These are phyloP conservation scores for Kodamaea ohmeri DNA, from an alignment of 1,139 yeast species.

Conservation along the genomic window DNA sequence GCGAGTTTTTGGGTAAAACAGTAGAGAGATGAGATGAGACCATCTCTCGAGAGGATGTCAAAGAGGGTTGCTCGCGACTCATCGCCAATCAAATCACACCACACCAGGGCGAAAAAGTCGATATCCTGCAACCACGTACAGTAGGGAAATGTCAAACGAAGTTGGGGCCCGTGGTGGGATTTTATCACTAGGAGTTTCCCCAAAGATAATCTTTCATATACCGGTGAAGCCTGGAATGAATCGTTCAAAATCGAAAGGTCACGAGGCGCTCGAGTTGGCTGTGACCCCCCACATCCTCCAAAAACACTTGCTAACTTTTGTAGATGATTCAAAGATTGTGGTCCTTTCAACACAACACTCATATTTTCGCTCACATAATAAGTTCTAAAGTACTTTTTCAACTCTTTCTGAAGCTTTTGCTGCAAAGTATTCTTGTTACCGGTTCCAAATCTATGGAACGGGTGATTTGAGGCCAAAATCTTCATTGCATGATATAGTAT, in stretches of 20 bases:
- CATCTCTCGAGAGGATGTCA: constrained; percentile 23
- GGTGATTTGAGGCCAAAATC: constrained; percentile 45
- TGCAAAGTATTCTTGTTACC: constrained; percentile 39
- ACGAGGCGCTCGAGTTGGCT: too few relatives aligned
- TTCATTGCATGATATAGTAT: constrained; percentile 58
- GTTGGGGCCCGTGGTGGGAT: not conserved
- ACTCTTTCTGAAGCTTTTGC: constrained; percentile 19
- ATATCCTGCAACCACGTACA: constrained; percentile 7
- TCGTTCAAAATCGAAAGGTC: not conserved
- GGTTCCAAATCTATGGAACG: constrained; percentile 46
- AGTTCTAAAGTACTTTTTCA: constrained; percentile 27
- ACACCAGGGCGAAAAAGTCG: constrained; percentile 35
- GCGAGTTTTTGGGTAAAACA: constrained; percentile 36
- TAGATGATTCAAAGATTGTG: constrained; percentile 57
- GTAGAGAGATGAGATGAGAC: not conserved
- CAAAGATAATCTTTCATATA: not conserved
- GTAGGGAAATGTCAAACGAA: constrained; percentile 1
- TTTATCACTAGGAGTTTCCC: not conserved
- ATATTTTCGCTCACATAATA: constrained; percentile 41
- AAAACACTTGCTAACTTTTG: constrained; percentile 42
- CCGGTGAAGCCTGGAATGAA: not conserved
- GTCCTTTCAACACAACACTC: constrained; percentile 58
- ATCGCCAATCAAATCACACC: constrained; percentile 63
- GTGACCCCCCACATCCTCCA: too few relatives aligned
- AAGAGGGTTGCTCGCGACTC: constrained; percentile 50